Evolutionary conservation across 1,284 basidiomycete genomes (phyloP).

Genomic region (Apiotrichum laibachii): DNA sequence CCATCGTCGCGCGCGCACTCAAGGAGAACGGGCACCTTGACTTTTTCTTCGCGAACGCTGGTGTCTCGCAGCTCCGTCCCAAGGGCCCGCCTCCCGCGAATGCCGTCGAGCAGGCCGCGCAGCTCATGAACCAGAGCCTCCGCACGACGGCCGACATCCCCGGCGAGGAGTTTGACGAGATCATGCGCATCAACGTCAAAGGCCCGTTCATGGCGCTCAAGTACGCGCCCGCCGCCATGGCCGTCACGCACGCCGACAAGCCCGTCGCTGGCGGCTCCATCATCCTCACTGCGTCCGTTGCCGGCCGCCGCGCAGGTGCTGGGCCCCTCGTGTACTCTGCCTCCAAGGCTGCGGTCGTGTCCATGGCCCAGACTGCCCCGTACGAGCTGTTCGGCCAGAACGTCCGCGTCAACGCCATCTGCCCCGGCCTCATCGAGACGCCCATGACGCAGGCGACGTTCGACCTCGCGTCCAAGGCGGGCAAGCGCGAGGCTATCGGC

Average conservation of each 20-base stretch:
- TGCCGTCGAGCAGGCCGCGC: constrained; percentile 2
- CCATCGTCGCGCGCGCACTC: constrained; percentile 68
- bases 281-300: constrained; percentile 85
- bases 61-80: constrained; percentile 32
- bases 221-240: constrained; percentile 77
- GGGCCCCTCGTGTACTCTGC: constrained; percentile 84
- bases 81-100: not conserved
- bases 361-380: constrained; percentile 73
- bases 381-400: constrained; percentile 79
- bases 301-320: constrained; percentile 79
- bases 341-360: constrained; percentile 85
- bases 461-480: constrained; percentile 69
- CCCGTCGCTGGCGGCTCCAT: constrained; percentile 72
- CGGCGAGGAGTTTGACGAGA: constrained; percentile 67
- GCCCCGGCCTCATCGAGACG: constrained; percentile 81
- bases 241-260: constrained; percentile 65
- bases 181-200: constrained; percentile 74
- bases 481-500: constrained; percentile 71
- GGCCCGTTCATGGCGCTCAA: constrained; percentile 90
- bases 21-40: constrained; percentile 80
- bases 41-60: constrained; percentile 89
- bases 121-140: not conserved
- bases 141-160: not conserved
- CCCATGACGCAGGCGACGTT: constrained; percentile 77
- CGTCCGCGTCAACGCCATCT: constrained; percentile 84